Evolutionary conservation across 768 basidiomycete genomes (phyloP).

Genomic region (Rhodocollybia butyracea): DNA sequence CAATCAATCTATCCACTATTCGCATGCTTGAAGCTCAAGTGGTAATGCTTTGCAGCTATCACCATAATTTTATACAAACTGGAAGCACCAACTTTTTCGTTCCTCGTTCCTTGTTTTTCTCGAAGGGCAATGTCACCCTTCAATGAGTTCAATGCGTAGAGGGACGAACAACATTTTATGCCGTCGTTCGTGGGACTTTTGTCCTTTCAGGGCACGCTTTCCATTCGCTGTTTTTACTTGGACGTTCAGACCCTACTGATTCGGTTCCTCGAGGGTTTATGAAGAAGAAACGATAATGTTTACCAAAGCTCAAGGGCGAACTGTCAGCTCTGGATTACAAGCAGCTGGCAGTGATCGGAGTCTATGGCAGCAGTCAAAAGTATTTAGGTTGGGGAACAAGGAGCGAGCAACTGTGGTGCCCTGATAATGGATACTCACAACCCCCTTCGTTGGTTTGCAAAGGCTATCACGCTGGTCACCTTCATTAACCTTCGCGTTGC

Average conservation of each 20-base stretch:
- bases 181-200: background rate
- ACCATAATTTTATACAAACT: no score
- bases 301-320: conserved; percentile 2
- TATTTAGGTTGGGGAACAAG: conserved; percentile 4
- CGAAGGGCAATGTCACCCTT: no score
- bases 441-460: background rate
- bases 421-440: background rate
- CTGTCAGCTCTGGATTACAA: background rate
- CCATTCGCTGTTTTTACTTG: background rate
- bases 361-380: background rate
- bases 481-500: background rate
- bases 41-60: no score
- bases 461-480: background rate
- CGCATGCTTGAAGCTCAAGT: no score
- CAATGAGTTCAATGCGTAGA: no score
- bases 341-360: conserved; percentile 1
- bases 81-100: no score
- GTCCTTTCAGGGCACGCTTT: background rate
- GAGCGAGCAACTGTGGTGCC: background rate
- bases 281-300: background rate
- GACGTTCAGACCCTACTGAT: background rate
- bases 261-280: background rate
- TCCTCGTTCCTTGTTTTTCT: no score
- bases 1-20: no score
- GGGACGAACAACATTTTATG: conserved; percentile 3